phyloP scores from a whole-genome alignment of 2,329 filamentous ascomycete species.

The Stagonosporopsis chrysanthemi region DNA sequence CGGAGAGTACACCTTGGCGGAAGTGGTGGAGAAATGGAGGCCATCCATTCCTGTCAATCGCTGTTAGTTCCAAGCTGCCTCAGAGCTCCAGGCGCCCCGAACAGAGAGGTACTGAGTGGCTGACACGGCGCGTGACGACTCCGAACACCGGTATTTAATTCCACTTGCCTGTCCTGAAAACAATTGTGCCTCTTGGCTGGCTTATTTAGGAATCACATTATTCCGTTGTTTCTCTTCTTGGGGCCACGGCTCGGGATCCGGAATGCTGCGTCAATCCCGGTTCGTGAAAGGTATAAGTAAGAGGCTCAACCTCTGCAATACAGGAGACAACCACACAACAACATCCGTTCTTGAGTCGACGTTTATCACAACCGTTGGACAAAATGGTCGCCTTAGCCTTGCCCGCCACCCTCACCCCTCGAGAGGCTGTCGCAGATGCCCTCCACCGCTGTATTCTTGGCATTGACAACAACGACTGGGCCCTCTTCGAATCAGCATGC shows the following conservation, averaged over 20 bases:
- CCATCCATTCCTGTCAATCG: conserved; percentile 22
- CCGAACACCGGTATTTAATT: background rate
- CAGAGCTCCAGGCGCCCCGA: background rate
- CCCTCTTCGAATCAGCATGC: conserved; percentile 33
- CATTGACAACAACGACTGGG: conserved; percentile 32
- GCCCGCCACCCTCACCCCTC: conserved; percentile 23
- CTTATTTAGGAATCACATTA: background rate
- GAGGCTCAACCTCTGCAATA: background rate
- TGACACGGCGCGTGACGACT: background rate
- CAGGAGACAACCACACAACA: background rate
- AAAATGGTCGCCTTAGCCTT: conserved; percentile 19
- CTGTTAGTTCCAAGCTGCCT: conserved; percentile 5
- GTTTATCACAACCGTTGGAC: background rate
- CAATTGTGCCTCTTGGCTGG: background rate
- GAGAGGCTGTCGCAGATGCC: conserved; percentile 34
- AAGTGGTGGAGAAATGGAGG: conserved; percentile 25
- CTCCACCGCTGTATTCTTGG: conserved; percentile 34
- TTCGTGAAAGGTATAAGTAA: background rate
- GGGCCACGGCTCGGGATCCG: background rate
- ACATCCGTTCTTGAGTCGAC: background rate
- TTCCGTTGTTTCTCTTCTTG: background rate
- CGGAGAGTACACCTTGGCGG: conserved; percentile 28
- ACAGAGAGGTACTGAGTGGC: background rate
- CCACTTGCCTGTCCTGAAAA: background rate
- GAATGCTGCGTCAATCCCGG: background rate